phyloP scores from a whole-genome alignment of 2,329 filamentous ascomycete genomes.

The Exophiala sideris region DNA sequence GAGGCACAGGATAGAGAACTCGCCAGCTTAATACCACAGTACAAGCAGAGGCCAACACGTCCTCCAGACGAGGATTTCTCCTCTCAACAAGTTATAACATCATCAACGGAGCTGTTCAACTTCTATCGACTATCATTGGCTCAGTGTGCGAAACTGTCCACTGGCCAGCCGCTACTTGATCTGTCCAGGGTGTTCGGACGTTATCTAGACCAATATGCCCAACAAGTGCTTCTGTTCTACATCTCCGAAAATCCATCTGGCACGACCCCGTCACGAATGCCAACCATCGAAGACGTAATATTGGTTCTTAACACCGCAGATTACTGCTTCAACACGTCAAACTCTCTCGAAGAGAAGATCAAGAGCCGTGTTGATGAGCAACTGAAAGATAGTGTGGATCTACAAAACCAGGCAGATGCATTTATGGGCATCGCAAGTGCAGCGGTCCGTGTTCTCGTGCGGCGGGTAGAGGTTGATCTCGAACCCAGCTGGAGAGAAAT shows the following conservation, averaged over 20 bases:
- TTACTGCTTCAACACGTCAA: conserved; percentile 92
- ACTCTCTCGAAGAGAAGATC: conserved; percentile 91
- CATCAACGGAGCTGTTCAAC: conserved; percentile 94
- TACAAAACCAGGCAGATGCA: conserved; percentile 88
- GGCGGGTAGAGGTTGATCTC: conserved; percentile 75
- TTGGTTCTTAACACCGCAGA: conserved; percentile 94
- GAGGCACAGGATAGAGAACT: conserved; percentile 91
- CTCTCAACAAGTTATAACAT: conserved; percentile 81
- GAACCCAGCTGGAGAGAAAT: conserved; percentile 94
- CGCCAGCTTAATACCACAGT: conserved; percentile 78
- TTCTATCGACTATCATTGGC: conserved; percentile 91
- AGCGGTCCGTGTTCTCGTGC: conserved; percentile 77
- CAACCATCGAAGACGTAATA: conserved; percentile 68
- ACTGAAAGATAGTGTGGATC: conserved; percentile 70
- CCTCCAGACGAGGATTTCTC: conserved; percentile 89
- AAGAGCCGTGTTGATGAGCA: conserved; percentile 83
- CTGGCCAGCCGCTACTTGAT: conserved; percentile 80
- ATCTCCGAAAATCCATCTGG: conserved; percentile 58
- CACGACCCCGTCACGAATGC: conserved; percentile 51
- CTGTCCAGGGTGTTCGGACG: conserved; percentile 81
- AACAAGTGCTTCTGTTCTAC: conserved; percentile 79
- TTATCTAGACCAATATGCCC: conserved; percentile 92
- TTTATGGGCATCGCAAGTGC: conserved; percentile 94
- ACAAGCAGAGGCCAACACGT: conserved; percentile 76
- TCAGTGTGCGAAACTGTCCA: conserved; percentile 94